Conservation (phyloP, 345 rosid genomes). For the Garcia nutans region DNA sequence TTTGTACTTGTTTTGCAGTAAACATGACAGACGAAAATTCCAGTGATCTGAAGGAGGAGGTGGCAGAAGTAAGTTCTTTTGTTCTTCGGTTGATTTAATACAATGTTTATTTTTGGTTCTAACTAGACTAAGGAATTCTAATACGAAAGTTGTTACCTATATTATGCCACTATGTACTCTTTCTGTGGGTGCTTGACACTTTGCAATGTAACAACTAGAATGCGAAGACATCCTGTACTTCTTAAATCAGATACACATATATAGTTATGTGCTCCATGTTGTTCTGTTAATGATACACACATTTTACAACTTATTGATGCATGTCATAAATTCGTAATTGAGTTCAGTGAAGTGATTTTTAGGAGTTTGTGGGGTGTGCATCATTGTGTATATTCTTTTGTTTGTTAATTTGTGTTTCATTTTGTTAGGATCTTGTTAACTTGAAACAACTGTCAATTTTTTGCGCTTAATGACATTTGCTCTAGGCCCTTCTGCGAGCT, state of each 20-base stretch:
- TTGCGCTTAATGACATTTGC: not conserved
- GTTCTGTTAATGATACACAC: no score
- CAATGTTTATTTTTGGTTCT: not conserved
- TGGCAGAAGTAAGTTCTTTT: conserved; percentile 42
- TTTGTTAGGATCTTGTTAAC: not conserved
- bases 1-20: conserved; percentile 10
- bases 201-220: not conserved
- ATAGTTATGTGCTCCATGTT: no score
- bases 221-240: not conserved
- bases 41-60: conserved; percentile 51
- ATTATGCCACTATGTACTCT: not conserved
- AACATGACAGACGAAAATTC: conserved; percentile 52
- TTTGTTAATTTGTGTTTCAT: no score
- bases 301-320: no score
- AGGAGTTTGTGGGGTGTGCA: not conserved
- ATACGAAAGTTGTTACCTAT: not conserved
- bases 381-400: not conserved
- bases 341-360: no score
- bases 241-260: no score
- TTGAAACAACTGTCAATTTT: not conserved
- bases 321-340: no score
- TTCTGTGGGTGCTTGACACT: not conserved
- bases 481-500: not conserved
- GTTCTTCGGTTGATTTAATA: not conserved
- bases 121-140: not conserved